Evolutionary conservation across 179 eudicot species (phyloP), one percentile per base, ranked within the genome.

Genomic region (Spinacia oleracea): DNA sequence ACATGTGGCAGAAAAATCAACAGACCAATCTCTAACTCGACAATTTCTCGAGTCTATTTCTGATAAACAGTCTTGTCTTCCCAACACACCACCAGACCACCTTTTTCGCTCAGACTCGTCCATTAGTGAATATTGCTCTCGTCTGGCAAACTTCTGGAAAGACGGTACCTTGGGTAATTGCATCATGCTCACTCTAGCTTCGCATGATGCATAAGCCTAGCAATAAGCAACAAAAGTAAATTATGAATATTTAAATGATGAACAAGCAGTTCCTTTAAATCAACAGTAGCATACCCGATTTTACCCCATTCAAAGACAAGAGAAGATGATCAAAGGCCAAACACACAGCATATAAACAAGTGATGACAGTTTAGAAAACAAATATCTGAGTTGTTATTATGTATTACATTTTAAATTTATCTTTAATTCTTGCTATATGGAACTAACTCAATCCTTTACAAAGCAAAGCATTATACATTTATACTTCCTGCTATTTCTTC

Each of bases 11-110:
- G 98, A 87, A 82, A 96, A 96, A 82, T 94, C 97, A 66, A 90
- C 97, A 10, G 99, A 88, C 99, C 98, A 96, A 72, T 96, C 98
- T 86, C 97, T 87, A 70, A 96, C 99, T 83, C 96, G 89, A 86
- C 97, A 96, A 76, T 96, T 96, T 81, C 99, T 89, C 48, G 99
- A 94, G 81, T 94, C 98, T 76, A 94, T 94, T 82, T 96, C 98
- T 60, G 97, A 90, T 81, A 86, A 80, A 82, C 95, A 90, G 77
- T 94, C 99, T 80, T 90, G 99, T 82, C 84, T 90, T 74, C 94
- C 98, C 55, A 82, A 75, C 59, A 83, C 88, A 71, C 87, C 93
- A 81, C 90, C 94, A 66, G 97, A 80, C 91, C 91, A 89, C 77
- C 84, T 88, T 86, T 78, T 89, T 77, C 89, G 79, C 79, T 92